Evolutionary conservation across 2,329 filamentous ascomycete species (phyloP).

Genomic region (Alternaria infectoria): DNA sequence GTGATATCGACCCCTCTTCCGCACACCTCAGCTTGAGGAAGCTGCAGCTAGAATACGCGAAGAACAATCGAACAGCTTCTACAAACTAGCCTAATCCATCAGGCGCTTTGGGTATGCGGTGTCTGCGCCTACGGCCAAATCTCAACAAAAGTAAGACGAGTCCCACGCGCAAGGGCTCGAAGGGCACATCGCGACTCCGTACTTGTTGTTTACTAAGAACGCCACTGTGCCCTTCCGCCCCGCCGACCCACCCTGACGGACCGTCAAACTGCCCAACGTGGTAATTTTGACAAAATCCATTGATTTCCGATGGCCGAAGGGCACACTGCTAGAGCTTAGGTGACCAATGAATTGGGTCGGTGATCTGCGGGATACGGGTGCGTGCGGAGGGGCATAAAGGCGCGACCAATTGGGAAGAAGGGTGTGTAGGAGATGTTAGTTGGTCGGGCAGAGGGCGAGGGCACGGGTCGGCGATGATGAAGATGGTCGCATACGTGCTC

Average conservation of each 20-base stretch:
- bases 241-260: neutral
- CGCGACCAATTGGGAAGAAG: constrained; percentile 12
- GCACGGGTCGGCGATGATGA: neutral
- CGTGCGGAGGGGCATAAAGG: constrained; percentile 1
- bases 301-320: constrained; percentile 16
- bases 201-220: neutral
- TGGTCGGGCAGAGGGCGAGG: neutral
- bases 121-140: neutral
- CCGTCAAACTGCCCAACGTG: constrained; percentile 1
- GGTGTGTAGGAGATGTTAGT: constrained; percentile 16
- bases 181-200: neutral
- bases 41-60: neutral
- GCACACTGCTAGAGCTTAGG: constrained; percentile 8
- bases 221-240: constrained; percentile 1
- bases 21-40: neutral
- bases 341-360: constrained; percentile 10
- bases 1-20: neutral
- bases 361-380: neutral
- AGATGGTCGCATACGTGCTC: neutral
- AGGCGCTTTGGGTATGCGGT: neutral
- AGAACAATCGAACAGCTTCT: neutral
- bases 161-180: neutral
- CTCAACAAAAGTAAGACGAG: neutral
- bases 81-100: neutral
- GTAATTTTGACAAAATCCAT: constrained; percentile 2